Base-by-base conservation (phyloP, 164 flowering plant species). In the Umbellularia californica region DNA sequence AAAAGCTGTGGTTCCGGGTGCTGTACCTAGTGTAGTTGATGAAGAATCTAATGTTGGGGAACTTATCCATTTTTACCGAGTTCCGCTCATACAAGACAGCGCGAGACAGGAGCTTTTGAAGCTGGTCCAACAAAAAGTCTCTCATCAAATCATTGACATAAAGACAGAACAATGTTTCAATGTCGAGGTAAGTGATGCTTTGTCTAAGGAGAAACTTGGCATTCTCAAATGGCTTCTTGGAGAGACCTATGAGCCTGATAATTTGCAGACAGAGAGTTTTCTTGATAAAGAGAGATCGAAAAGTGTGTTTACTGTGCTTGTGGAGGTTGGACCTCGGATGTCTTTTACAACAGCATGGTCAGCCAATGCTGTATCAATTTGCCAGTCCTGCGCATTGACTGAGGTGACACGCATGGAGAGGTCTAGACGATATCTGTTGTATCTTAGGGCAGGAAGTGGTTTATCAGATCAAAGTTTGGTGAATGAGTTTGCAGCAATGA, bases 311-410 rank as follows among this genome's bases (percentile, higher is more conserved):
- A 50, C 81, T 25, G 86, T 86, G 33, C 76, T 93, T 17, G 80
- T 93, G 63, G 98, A 95, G 84, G 97, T 95, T 74, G 97, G 98
- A 24, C 97, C 98, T 5, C 85, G 98, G 55, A 72, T 95, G 71
- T 93, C 95, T 20, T 95, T 95, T 72, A 91, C 97, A 5, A 92
- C 98, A 2, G 97, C 98, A 23, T 95, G 98, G 98, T 95, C 97
- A 69, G 79, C 97, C 25, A 95, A 95, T 89, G 98, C 95, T 70
- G 97, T 95, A 1, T 95, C 98, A 0, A 89, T 93, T 70, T 94
- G 97, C 73, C 84, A 75, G 73, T 87, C 94, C 2, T 93, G 94
- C 81, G 93, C 94, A 13, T 79, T 95, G 81, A 83, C 81, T 3
- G 98, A 93, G 78, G 88, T 92, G 64, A 82, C 77, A 28, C 86